phyloP scores from a whole-genome alignment of 2,329 filamentous ascomycete genomes.

The Sarocladiaceae sp. region DNA sequence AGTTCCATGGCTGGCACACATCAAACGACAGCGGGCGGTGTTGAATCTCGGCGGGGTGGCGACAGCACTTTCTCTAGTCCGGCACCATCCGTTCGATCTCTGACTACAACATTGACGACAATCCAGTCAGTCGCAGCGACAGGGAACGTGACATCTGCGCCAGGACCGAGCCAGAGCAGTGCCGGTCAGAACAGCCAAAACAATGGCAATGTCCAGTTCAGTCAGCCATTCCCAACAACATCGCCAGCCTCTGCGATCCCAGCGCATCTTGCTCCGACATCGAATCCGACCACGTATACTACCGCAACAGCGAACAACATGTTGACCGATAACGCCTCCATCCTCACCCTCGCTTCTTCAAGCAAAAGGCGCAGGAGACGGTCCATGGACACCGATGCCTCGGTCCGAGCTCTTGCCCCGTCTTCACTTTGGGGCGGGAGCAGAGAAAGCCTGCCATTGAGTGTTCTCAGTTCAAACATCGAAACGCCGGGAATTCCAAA shows the following conservation, averaged over 20 bases:
- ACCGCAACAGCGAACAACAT: slow-evolving; percentile 79
- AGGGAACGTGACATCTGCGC: slow-evolving; percentile 36
- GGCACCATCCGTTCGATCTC: slow-evolving; percentile 72
- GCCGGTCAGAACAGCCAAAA: slow-evolving; percentile 17
- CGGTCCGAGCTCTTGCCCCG: slow-evolving; percentile 77
- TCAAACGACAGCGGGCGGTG: slow-evolving; percentile 61
- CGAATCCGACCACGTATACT: slow-evolving; percentile 63
- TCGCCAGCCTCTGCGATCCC: slow-evolving; percentile 71
- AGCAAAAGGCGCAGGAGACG: slow-evolving; percentile 73
- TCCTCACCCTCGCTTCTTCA: slow-evolving; percentile 78
- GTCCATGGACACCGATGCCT: slow-evolving; percentile 82
- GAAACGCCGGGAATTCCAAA: slow-evolving; percentile 42
- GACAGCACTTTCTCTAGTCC: slow-evolving; percentile 79
- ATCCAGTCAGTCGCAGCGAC: slow-evolving; percentile 71
- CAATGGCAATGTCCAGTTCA: slow-evolving; percentile 53
- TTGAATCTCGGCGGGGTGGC: slow-evolving; percentile 65
- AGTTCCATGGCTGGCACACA: slow-evolving; percentile 69
- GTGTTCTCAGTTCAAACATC: slow-evolving; percentile 69
- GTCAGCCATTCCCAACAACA: slow-evolving; percentile 59
- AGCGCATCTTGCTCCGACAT: slow-evolving; percentile 55
- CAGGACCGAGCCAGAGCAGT: slow-evolving; percentile 27
- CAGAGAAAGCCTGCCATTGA: slow-evolving; percentile 74
- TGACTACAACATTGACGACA: slow-evolving; percentile 80
- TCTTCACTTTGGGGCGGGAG: slow-evolving; percentile 79
- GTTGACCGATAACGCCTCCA: slow-evolving; percentile 80